A percentile compares a stretch with the other conserved stretches of the same genome.
phyloP scores from a whole-genome alignment of 305 asterid genomes.

The Ajuga reptans region DNA sequence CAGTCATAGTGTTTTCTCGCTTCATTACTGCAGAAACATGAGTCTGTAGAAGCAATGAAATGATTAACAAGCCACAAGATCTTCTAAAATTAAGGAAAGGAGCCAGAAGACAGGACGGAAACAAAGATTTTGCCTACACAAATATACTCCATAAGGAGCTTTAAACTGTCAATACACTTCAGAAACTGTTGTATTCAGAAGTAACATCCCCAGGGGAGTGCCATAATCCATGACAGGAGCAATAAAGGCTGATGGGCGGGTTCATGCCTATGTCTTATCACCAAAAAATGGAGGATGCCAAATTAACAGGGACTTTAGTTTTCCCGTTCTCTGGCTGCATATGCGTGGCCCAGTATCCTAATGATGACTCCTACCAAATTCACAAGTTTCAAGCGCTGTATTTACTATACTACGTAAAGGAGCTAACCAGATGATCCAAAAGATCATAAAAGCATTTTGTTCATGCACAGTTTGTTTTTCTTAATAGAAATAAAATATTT shows the following conservation, averaged over 20 bases:
- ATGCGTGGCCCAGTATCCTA: background rate
- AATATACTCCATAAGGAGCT: background rate
- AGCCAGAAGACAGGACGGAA: background rate
- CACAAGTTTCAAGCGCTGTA: background rate
- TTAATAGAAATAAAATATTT: no score
- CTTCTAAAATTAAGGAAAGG: background rate
- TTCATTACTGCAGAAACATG: background rate
- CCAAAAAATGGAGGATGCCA: background rate
- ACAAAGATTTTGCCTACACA: background rate
- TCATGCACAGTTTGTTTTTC: background rate
- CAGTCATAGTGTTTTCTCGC: constrained; percentile 13
- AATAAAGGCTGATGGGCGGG: background rate
- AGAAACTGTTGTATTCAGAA: background rate
- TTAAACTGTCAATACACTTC: background rate
- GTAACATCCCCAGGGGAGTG: background rate
- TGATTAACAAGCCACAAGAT: constrained; percentile 4
- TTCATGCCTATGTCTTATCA: background rate
- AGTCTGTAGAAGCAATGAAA: background rate
- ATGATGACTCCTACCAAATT: background rate
- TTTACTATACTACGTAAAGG: background rate
- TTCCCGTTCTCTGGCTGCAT: background rate
- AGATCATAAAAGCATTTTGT: background rate
- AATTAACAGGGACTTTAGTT: background rate
- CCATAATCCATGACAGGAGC: background rate
- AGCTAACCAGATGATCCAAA: background rate